Evolutionary conservation across 2,329 filamentous ascomycete genomes (phyloP).

Genomic region (Penicillium sp.): DNA sequence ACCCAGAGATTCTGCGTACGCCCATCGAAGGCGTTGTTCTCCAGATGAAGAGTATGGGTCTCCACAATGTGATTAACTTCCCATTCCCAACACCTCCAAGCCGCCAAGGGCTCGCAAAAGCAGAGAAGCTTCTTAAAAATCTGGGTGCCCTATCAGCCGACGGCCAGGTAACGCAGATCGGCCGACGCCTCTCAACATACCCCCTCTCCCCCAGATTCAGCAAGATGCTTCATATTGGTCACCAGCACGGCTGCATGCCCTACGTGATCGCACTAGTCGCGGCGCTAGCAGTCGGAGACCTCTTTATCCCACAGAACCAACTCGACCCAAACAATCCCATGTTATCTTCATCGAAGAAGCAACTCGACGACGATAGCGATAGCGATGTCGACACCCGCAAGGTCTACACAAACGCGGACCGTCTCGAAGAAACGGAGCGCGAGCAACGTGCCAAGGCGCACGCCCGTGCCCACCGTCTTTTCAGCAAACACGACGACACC

Average conservation of each 20-base stretch:
- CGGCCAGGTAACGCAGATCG: conserved; percentile 75
- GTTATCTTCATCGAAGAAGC: conserved; percentile 18
- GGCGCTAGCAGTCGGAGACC: conserved; percentile 79
- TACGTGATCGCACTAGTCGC: conserved; percentile 88
- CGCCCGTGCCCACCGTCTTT: conserved; percentile 72
- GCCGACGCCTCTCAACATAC: conserved; percentile 80
- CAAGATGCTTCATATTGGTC: conserved; percentile 85
- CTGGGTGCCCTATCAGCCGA: conserved; percentile 72
- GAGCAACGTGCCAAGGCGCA: conserved; percentile 64
- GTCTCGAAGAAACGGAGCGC: conserved; percentile 68
- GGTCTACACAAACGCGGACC: conserved; percentile 62
- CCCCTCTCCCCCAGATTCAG: conserved; percentile 87
- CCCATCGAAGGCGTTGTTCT: conserved; percentile 91
- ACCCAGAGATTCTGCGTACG: conserved; percentile 85
- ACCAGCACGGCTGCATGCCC: conserved; percentile 75
- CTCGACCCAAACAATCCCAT: conserved; percentile 54
- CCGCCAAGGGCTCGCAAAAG: conserved; percentile 70
- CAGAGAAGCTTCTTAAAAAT: conserved; percentile 82
- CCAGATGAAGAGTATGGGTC: conserved; percentile 91
- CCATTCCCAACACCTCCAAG: conserved; percentile 92
- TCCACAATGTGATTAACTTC: conserved; percentile 87
- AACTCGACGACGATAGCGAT: conserved; percentile 42
- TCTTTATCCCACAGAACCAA: conserved; percentile 81
- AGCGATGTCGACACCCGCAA: conserved; percentile 41
- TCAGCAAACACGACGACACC: conserved; percentile 76